A percentile compares a stretch with the other conserved stretches of the same genome.
These are phyloP conservation scores for Spergularia azorica DNA, from an alignment of 179 eudicot genomes.

Conservation along the genomic window DNA sequence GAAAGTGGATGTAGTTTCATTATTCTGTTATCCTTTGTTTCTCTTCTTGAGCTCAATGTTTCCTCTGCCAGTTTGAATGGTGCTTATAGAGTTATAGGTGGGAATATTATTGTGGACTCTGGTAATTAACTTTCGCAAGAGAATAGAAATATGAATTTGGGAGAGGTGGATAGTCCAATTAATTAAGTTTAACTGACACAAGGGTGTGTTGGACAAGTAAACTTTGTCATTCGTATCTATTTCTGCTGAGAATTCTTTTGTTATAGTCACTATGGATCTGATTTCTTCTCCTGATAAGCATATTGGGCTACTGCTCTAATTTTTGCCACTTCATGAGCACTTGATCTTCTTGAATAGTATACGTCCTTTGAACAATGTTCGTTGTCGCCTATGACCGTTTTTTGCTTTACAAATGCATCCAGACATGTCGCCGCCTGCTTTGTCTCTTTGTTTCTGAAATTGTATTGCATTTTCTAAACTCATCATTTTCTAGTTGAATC, in stretches of 20 bases:
- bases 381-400: too few species aligned
- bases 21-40: neutral
- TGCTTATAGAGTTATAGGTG: neutral
- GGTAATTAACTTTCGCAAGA: neutral
- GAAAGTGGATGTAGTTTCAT: neutral
- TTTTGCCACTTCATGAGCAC: too few species aligned
- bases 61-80: neutral
- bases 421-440: neutral
- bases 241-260: too few species aligned
- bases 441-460: neutral
- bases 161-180: neutral
- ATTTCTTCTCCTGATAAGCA: too few species aligned
- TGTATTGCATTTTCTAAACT: neutral
- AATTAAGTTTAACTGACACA: neutral
- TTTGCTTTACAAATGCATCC: neutral
- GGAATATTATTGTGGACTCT: neutral
- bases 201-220: neutral
- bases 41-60: neutral
- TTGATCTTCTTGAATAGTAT: too few species aligned
- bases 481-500: neutral
- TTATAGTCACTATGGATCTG: too few species aligned
- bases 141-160: neutral
- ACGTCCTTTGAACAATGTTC: too few species aligned
- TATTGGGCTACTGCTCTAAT: too few species aligned
- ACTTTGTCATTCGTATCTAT: too few species aligned